Percentiles rank a stretch among this genome's conserved stretches.
Evolutionary conservation across 1,284 basidiomycete genomes (phyloP).

Genomic region (Pterulicium gracile): DNA sequence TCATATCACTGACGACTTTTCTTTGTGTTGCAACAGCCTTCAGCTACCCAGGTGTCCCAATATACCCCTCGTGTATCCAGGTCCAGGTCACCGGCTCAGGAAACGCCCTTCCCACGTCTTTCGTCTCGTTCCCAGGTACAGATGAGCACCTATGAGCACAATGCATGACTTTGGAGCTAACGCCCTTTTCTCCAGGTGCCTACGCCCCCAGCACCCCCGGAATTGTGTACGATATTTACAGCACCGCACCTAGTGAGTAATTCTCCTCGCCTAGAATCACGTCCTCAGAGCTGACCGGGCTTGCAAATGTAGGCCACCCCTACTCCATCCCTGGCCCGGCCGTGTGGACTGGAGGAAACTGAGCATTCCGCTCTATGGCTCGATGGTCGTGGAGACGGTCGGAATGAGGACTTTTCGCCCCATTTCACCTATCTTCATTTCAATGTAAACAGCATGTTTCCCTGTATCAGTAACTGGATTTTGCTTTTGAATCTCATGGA

Average conservation of each 20-base stretch:
- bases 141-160: neutral
- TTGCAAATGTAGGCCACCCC: neutral
- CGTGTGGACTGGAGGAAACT: slow-evolving; percentile 1
- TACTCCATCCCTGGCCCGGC: slow-evolving; percentile 3
- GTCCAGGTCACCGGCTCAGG: slow-evolving; percentile 40
- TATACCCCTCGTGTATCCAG: slow-evolving; percentile 42
- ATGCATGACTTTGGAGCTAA: neutral
- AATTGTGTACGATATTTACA: slow-evolving; percentile 29
- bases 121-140: slow-evolving; percentile 39
- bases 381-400: no score
- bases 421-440: no score
- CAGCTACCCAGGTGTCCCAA: slow-evolving; percentile 23
- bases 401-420: no score
- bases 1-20: neutral
- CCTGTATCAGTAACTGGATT: no score
- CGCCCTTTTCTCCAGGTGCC: slow-evolving; percentile 23
- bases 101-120: slow-evolving; percentile 31
- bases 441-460: no score
- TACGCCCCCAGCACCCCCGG: slow-evolving; percentile 36
- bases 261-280: neutral
- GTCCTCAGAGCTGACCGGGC: neutral
- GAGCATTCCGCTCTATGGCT: no score
- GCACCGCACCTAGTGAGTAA: no score
- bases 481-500: no score
- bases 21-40: slow-evolving; percentile 16